Evolutionary conservation across 1,139 yeast genomes (phyloP).

Genomic region (Suhomyces panamericanus): DNA sequence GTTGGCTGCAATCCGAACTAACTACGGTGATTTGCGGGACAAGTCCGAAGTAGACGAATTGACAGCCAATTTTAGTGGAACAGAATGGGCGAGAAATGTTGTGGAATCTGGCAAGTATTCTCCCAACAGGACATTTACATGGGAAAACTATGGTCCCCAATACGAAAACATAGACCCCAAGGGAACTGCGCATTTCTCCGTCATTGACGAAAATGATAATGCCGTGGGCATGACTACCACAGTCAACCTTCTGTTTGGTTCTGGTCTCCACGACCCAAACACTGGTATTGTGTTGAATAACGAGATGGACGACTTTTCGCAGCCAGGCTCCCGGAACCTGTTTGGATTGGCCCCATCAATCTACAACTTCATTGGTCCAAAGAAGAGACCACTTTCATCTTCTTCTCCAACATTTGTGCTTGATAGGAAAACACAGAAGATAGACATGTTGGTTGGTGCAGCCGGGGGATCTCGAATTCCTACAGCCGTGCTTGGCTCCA

Average conservation of each 20-base stretch:
- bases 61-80: conserved; percentile 30
- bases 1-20: conserved; percentile 82
- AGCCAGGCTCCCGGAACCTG: conserved; percentile 67
- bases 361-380: conserved; percentile 73
- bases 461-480: conserved; percentile 93
- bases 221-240: conserved; percentile 90
- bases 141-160: conserved; percentile 76
- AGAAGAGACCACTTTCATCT: conserved; percentile 82
- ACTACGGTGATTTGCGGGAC: conserved; percentile 64
- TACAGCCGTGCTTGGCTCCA: conserved; percentile 82
- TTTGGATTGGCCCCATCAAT: conserved; percentile 80
- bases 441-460: conserved; percentile 80
- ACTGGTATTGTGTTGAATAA: conserved; percentile 87
- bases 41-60: conserved; percentile 21
- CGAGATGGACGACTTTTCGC: conserved; percentile 96
- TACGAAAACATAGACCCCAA: conserved; percentile 75
- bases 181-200: conserved; percentile 86
- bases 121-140: conserved; percentile 58
- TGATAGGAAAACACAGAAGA: conserved; percentile 43
- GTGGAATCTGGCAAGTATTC: conserved; percentile 45
- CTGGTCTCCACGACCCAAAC: conserved; percentile 70
- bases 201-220: conserved; percentile 68
- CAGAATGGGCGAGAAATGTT: conserved; percentile 59
- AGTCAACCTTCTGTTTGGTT: conserved; percentile 82
- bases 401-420: conserved; percentile 73